These are phyloP conservation scores for Litchi chinensis DNA, from an alignment of 345 rosid genomes.

Conservation along the genomic window DNA sequence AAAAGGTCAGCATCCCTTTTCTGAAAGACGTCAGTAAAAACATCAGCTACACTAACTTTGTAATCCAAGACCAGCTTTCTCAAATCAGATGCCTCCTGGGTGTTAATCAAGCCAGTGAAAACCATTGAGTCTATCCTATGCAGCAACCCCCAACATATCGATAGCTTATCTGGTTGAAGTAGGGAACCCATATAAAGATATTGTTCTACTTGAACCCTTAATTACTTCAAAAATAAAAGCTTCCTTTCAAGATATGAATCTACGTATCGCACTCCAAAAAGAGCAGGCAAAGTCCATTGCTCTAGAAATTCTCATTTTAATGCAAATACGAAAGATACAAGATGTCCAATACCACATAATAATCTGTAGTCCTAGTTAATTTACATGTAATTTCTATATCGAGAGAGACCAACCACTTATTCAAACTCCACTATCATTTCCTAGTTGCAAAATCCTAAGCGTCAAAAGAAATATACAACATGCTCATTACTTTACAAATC, in stretches of 20 bases:
- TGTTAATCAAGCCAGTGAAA: conserved; percentile 52
- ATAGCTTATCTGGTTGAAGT: conserved; percentile 50
- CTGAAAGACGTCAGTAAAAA: conserved; percentile 43
- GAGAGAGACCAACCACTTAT: background rate
- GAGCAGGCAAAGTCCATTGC: background rate
- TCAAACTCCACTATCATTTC: background rate
- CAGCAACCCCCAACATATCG: conserved; percentile 65
- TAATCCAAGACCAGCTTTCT: conserved; percentile 53
- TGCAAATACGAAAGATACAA: background rate
- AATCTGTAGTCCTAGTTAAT: background rate
- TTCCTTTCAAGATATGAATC: background rate
- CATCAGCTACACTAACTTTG: conserved; percentile 50
- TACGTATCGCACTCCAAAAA: background rate
- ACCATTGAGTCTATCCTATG: conserved; percentile 80
- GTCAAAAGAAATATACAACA: background rate
- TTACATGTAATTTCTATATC: background rate
- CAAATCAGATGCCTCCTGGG: conserved; percentile 62
- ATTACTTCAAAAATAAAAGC: conserved; percentile 4
- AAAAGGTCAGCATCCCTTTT: conserved; percentile 61
- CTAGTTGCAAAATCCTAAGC: background rate
- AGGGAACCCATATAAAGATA: conserved; percentile 14
- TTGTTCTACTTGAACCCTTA: background rate
- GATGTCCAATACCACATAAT: background rate
- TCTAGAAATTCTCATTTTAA: background rate
- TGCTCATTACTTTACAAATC: background rate